These are phyloP conservation scores for Diaporthe aspalathi DNA, from an alignment of 2,329 filamentous ascomycete species.

Conservation along the genomic window DNA sequence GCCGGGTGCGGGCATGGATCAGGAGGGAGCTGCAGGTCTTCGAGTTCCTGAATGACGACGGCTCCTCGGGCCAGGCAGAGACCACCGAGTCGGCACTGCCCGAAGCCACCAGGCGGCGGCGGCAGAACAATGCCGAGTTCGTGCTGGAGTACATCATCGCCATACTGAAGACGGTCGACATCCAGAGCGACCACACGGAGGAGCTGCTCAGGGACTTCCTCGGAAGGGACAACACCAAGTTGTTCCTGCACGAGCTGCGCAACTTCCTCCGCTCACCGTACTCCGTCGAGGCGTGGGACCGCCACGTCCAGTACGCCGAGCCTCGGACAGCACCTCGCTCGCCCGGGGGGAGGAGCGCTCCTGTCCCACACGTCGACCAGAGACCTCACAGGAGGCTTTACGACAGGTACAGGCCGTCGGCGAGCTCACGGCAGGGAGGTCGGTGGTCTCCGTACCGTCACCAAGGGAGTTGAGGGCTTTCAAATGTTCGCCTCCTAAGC, in stretches of 20 bases:
- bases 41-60: constrained; percentile 67
- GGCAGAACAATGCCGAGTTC: constrained; percentile 78
- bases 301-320: constrained; percentile 75
- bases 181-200: constrained; percentile 83
- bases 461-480: constrained; percentile 11
- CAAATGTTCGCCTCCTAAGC: not conserved
- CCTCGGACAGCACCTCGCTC: not conserved
- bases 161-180: constrained; percentile 84
- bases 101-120: constrained; percentile 44
- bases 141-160: constrained; percentile 87
- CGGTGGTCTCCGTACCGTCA: constrained; percentile 31
- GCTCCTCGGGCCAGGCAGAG: constrained; percentile 42
- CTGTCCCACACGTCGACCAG: not conserved
- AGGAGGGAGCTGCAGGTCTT: constrained; percentile 88
- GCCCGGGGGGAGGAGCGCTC: not conserved
- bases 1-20: constrained; percentile 83
- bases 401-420: constrained; percentile 31
- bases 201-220: constrained; percentile 83
- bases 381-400: constrained; percentile 26
- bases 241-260: constrained; percentile 88
- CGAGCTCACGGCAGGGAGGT: not conserved
- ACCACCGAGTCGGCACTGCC: constrained; percentile 11
- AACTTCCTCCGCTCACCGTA: constrained; percentile 87
- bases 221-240: constrained; percentile 75
- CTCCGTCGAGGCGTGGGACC: constrained; percentile 80